phyloP scores from a whole-genome alignment of 805 yeast species.

The Ogataea paradorogensis region DNA sequence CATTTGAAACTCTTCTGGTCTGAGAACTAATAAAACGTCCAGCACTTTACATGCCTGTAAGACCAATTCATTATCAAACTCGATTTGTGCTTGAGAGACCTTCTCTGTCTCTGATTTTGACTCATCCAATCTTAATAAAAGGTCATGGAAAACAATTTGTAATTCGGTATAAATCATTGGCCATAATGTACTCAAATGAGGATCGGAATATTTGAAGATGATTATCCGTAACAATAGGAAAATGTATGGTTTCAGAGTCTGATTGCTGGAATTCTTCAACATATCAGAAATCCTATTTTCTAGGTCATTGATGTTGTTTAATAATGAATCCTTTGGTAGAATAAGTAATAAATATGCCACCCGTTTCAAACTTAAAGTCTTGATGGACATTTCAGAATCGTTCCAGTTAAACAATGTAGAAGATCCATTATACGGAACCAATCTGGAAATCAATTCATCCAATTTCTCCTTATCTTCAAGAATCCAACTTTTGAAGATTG shows the following conservation, averaged over 20 bases:
- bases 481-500: constrained; percentile 62
- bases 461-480: constrained; percentile 58
- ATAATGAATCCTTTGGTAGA: constrained; percentile 58
- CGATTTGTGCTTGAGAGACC: constrained; percentile 17
- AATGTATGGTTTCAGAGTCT: constrained; percentile 40
- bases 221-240: constrained; percentile 63
- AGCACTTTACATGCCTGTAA: constrained; percentile 72
- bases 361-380: constrained; percentile 49
- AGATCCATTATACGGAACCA: constrained; percentile 48
- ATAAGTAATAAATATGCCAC: constrained; percentile 62
- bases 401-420: constrained; percentile 45
- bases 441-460: constrained; percentile 47
- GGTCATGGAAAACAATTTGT: constrained; percentile 45
- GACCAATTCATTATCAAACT: constrained; percentile 40
- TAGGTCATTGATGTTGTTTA: constrained; percentile 45
- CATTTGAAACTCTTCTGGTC: constrained; percentile 72
- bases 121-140: constrained; percentile 26
- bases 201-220: constrained; percentile 56
- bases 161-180: constrained; percentile 60
- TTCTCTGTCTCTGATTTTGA: constrained; percentile 15
- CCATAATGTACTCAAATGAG: constrained; percentile 71
- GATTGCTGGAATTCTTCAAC: constrained; percentile 29
- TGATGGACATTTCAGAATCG: constrained; percentile 31
- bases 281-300: constrained; percentile 34
- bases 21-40: constrained; percentile 66